Base-by-base conservation (phyloP, 176 grass and related monocot species). In the Avena insularis region DNA sequence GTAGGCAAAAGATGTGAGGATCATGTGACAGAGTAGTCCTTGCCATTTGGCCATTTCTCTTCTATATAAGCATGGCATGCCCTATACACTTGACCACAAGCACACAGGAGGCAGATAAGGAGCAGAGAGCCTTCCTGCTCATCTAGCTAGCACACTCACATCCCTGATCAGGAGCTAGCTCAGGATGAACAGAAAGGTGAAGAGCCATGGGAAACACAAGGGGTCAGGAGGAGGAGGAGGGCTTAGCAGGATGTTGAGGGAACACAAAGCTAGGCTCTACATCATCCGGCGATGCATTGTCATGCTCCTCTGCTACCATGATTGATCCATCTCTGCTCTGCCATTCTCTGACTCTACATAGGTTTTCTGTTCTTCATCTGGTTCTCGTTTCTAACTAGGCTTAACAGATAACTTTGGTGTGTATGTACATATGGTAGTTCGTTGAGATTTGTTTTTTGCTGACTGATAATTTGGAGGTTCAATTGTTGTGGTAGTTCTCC, bases 291-390 rank as follows among this genome's bases (percentile, higher is more conserved):
- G 86, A 70, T 92, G 90, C 78, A 64, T 92, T 47, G 83, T 92
- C 83, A 92, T 92, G 90, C 90, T 92, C 6, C 90, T 92, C 63
- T 92, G 83, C 84, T 89, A 89, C 59, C 90, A 89, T 87, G 90
- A 92, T 50, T 92, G 87, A 19, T 49, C 38, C 40, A 12, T 16
- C 29, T 73, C 53, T 55, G 1, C 53, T 55, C 25, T 55, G 4
- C 53, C 15, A 15, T 46, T 63, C 20, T 23, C 56, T 85, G 15
- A 49, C 72, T 74, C 8, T 67, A 15, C 27, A 53, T 81, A 60
- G 83, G 78, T 81, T 48, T 21, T 62, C 13, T 31, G 27, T 13
- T 73, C 16, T 16, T 65, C 56, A 10, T 89, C 57, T 85, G 76
- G 45, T 74, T 36, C 38, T 57, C 11, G 35, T 72, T 90, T 87